Base-by-base conservation (phyloP, 345 rosid species). In the Populus deltoides region DNA sequence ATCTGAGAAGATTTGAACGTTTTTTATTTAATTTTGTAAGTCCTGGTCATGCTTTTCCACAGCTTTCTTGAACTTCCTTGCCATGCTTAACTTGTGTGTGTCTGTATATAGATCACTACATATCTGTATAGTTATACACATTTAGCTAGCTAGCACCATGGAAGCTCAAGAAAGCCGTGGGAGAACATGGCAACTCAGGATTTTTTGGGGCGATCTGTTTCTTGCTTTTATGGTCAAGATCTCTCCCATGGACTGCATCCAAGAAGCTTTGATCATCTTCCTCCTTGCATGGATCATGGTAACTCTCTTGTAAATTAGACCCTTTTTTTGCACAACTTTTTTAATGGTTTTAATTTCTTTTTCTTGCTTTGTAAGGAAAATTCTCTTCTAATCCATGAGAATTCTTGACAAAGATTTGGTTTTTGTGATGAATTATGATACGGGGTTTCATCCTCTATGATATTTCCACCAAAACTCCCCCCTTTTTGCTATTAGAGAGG, bases 151-250 rank as follows among this genome's bases (percentile, higher is more conserved):
- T 16, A 65, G 38, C 61, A 12, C 39, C 72, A 66, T 69, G 86
- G 75, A 76, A 89, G 94, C 87, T 89, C 94, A 91, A 91, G 94
- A 91, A 91, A 91, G 94, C 91, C 85, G 92, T 89, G 94, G 94
- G 92, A 91, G 77, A 86, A 81, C 84, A 89, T 89, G 94, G 82
- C 88, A 65, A 68, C 35, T 83, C 88, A 82, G 92, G 90, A 81
- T 81, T 85, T 85, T 29, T 11, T 49, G 41, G 63, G 63, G 63
- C 22, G 25, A 51, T 70, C 24, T 45, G 31, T 6, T n/a, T 39
- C n/a, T 68, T 53, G 9, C 47, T 38, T 29, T 24, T 20, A 66
- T 12, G 24, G 73, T n/a, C 69, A 49, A 73, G 75, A 77, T 70
- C 71, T 41, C 55, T 18, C 13, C 41, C n/a, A 11, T 29, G 33